Evolutionary conservation across 805 yeast species (phyloP), one percentile per base, ranked within the genome.

Genomic region (Scheffersomyces coipomensis): DNA sequence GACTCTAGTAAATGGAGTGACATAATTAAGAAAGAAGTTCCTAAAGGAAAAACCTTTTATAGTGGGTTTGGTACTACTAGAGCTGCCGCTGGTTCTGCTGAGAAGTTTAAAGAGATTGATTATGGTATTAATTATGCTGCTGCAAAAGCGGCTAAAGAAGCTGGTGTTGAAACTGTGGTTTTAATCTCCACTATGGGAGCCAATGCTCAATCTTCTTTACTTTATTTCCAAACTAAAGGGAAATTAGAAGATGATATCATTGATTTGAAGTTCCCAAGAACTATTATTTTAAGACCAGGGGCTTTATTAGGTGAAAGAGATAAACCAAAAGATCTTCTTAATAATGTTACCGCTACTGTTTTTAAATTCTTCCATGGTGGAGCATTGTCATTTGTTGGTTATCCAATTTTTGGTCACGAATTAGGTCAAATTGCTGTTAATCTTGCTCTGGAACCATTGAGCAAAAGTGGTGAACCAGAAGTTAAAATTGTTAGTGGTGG

Each of bases 221-320:
- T 82, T 4, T 89, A 88, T 52, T 37, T 77, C 32, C 71, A 71
- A 48, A 71, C 84, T 60, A 89, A 89, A 57, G 96, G 95, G 21
- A 76, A 81, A 37, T 67, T 85, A 35, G 97, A 89, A 56, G 75
- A 80, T 33, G 88, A 79, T 34, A 65, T 89, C 8, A 61, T 70
- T 32, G 79, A 66, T 0, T 66, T 88, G 41, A 74, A 70, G 19
- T 89, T 88, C 59, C 82, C 81, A n/a, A 70, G 79, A 38, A 80
- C 89, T 1, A 75, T 88, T 37, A 83, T 89, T 44, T 59, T 89
- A 40, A 74, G 87, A 52, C 97, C 97, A 0, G 96, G 96, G 11
- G 58, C 69, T 1, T 64, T 88, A 26, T 50, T 86, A 5, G 96
- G 96, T 4, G 74, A 76, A 21, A 68, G 95, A 51, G 70, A 64